Conservation (phyloP, 805 yeast genomes). For the Candida jianshihensis region DNA sequence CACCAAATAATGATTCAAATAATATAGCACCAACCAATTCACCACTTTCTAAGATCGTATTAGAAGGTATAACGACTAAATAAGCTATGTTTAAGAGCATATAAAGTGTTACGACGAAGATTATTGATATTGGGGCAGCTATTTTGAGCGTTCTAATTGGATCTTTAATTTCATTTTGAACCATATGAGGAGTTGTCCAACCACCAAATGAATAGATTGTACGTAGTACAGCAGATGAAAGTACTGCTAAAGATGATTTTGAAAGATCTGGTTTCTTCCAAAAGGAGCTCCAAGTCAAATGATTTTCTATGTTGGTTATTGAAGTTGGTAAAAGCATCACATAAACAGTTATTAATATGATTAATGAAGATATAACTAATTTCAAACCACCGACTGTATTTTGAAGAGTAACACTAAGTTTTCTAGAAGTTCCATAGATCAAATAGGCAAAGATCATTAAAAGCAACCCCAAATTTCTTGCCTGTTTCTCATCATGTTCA, state of each 20-base stretch:
- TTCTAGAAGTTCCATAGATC: constrained; percentile 52
- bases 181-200: constrained; percentile 53
- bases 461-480: constrained; percentile 34
- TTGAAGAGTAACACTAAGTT: constrained; percentile 50
- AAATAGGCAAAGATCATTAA: constrained; percentile 29
- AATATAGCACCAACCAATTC: constrained; percentile 49
- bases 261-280: constrained; percentile 23
- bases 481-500: constrained; percentile 27
- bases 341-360: constrained; percentile 50
- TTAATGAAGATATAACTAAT: constrained; percentile 40
- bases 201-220: constrained; percentile 52
- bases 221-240: constrained; percentile 48
- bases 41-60: constrained; percentile 44
- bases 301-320: constrained; percentile 39
- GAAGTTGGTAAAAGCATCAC: constrained; percentile 40
- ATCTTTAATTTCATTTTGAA: constrained; percentile 49
- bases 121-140: constrained; percentile 49
- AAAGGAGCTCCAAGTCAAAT: constrained; percentile 28
- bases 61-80: constrained; percentile 40
- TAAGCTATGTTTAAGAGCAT: constrained; percentile 47
- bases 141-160: constrained; percentile 47
- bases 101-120: constrained; percentile 39
- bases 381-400: constrained; percentile 57
- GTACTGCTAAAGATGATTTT: constrained; percentile 31
- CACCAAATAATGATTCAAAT: constrained; percentile 47